These are phyloP conservation scores for Talaromyces sp. DNA, from an alignment of 2,329 filamentous ascomycete genomes.

Conservation along the genomic window DNA sequence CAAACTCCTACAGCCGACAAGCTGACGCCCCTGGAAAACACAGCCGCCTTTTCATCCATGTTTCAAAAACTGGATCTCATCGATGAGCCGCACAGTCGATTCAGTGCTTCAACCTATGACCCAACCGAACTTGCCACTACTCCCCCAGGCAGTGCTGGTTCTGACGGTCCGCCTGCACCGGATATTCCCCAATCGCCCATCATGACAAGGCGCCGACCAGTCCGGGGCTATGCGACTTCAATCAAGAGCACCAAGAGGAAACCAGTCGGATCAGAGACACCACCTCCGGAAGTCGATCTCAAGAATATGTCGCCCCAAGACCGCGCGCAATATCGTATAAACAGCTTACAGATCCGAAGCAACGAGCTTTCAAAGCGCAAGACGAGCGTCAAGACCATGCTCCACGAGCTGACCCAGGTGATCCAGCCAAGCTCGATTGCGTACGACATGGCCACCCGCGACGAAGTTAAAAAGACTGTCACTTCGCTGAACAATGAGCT, in stretches of 20 bases:
- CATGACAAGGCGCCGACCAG: conserved; percentile 35
- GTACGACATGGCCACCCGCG: conserved; percentile 57
- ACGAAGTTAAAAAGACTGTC: conserved; percentile 58
- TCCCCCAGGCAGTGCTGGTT: conserved; percentile 16
- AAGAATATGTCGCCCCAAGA: conserved; percentile 46
- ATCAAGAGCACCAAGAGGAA: conserved; percentile 35
- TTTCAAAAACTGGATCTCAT: conserved; percentile 36
- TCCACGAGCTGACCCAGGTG: conserved; percentile 71
- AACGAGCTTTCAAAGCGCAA: conserved; percentile 61
- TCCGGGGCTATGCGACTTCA: conserved; percentile 24
- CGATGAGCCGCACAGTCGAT: conserved; percentile 54
- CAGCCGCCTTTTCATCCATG: conserved; percentile 23
- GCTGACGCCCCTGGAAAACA: neutral
- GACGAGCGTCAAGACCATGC: conserved; percentile 65
- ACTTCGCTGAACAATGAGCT: conserved; percentile 61
- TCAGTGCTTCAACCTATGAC: conserved; percentile 38
- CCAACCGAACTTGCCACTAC: conserved; percentile 11
- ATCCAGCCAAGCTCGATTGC: conserved; percentile 66
- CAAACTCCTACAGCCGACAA: conserved; percentile 5
- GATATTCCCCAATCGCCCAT: conserved; percentile 27
- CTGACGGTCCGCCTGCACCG: conserved; percentile 27
- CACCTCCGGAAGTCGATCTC: conserved; percentile 3
- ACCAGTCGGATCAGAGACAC: conserved; percentile 32
- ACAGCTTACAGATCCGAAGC: conserved; percentile 61
- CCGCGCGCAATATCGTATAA: conserved; percentile 58